A percentile compares a stretch with the other conserved stretches of the same genome.
Evolutionary conservation across 2,329 filamentous ascomycete species (phyloP).

Genomic region (Botrytis galanthina): DNA sequence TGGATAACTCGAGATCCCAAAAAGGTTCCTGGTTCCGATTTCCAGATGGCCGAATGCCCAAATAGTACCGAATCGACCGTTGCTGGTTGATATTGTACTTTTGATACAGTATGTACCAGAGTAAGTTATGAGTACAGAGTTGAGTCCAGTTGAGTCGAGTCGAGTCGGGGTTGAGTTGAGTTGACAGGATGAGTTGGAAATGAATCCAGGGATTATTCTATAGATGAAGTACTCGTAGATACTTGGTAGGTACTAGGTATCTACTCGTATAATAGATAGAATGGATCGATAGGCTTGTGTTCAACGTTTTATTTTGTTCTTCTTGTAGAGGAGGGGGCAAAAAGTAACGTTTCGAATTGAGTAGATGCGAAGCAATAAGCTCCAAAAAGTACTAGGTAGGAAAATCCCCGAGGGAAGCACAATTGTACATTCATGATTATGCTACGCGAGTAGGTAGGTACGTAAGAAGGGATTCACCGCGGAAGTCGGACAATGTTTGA

Average conservation of each 20-base stretch:
- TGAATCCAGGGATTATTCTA: not conserved
- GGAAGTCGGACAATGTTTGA: not conserved
- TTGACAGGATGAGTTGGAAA: too few relatives aligned
- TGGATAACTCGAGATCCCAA: not conserved
- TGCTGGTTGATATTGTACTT: not conserved
- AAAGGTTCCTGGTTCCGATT: not conserved
- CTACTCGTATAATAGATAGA: not conserved
- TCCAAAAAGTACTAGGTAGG: not conserved
- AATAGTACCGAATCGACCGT: not conserved
- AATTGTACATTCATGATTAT: not conserved
- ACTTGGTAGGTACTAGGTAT: not conserved
- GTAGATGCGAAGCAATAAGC: slow-evolving; percentile 3
- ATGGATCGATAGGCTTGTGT: not conserved
- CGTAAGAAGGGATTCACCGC: not conserved
- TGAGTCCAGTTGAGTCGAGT: too few relatives aligned
- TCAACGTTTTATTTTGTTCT: not conserved
- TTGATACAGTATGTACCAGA: not conserved
- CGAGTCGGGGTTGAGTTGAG: not conserved
- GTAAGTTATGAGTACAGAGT: not conserved
- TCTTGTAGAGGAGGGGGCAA: not conserved
- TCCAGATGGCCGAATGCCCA: not conserved
- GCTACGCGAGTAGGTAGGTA: too few relatives aligned
- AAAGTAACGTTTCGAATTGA: not conserved
- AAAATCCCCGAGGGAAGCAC: not conserved
- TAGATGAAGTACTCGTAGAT: not conserved